Conservation (phyloP, 768 basidiomycete genomes). For the Amylocystis lapponica region DNA sequence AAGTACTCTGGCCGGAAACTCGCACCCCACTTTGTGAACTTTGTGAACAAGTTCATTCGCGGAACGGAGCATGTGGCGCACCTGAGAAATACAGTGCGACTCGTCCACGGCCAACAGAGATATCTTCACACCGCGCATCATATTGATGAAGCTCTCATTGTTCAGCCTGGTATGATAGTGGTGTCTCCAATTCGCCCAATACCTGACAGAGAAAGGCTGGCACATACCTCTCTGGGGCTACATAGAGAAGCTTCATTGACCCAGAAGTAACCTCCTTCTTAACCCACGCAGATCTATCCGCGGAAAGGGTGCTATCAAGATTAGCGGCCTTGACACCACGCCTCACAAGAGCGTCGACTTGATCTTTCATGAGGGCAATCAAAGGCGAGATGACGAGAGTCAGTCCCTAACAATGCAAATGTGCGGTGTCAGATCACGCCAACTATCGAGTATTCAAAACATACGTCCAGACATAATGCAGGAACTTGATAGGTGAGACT, state of each 20-base stretch:
- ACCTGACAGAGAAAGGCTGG: not conserved
- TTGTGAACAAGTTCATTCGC: not conserved
- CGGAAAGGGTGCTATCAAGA: conserved; percentile 33
- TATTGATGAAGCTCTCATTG: conserved; percentile 38
- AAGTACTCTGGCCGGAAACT: conserved; percentile 37
- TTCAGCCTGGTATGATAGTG: conserved; percentile 39
- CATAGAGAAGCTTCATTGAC: conserved; percentile 42
- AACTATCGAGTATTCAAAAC: not conserved
- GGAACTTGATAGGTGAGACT: conserved; percentile 37
- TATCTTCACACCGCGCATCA: conserved; percentile 38
- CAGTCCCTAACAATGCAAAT: conserved; percentile 45
- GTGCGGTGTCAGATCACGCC: not conserved
- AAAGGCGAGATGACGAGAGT: conserved; percentile 91
- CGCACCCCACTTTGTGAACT: conserved; percentile 31
- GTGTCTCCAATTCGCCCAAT: not conserved
- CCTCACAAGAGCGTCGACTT: conserved; percentile 61
- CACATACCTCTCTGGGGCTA: conserved; percentile 38
- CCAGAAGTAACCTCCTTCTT: conserved; percentile 32
- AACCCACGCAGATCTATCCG: conserved; percentile 27
- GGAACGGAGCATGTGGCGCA: too few species aligned
- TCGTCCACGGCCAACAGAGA: conserved; percentile 46
- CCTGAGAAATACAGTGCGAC: conserved; percentile 43
- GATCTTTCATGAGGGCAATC: conserved; percentile 85
- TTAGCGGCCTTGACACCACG: conserved; percentile 64
- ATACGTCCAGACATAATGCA: conserved; percentile 32